Base-by-base conservation (phyloP, 371 early-diverging fungal species). In the Nematocida ausubeli region DNA sequence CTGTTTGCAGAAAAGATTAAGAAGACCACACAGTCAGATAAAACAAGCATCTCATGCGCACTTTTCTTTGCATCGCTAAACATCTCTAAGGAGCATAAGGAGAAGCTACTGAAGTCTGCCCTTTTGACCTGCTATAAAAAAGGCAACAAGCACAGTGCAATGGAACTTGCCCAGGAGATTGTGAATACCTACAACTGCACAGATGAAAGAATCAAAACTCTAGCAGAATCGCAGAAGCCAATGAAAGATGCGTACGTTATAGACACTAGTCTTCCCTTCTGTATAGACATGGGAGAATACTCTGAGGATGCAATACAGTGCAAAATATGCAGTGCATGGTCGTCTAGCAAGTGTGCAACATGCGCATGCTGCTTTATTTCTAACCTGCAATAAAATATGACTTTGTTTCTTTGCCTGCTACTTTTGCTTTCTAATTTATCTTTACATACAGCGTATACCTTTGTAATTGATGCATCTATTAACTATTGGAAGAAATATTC, bases 101-200 rank as follows among this genome's bases (percentile, higher is more conserved):
- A 37, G 16, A 40, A 82, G 16, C 82, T 81, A 0, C 14, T 63
- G 7, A 58, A 64, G 28, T 40, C 49, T 24, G 65, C 69, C 22
- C 47, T 84, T 28, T 66, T 32, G 19, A 49, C 72, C 14, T 80
- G 66, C 40, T 81, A 70, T 50, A 83, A 84, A 60, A 70, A 83
- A 58, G 81, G 80, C 30, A 84, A 84, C 69, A 51, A 60, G 40
- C 58, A 64, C 42, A 55, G 26, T 35, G 84, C 85, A 24, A 55
- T 80, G 62, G 70, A 82, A 55, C 19, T 83, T 42, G 75, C 83
- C 2, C 55, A 57, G 44, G 35, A 75, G 35, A 19, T 72, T 12
- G 63, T 72, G n/a, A 30, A 60, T 7, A 32, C 12, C 19, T 66
- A 51, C 28, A 34, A 39, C 6, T 50, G 66, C 65, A 42, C 16